Evolutionary conservation across 1,284 basidiomycete species (phyloP), one percentile per base, ranked within the genome.

Genomic region (Ganoderma sp.): DNA sequence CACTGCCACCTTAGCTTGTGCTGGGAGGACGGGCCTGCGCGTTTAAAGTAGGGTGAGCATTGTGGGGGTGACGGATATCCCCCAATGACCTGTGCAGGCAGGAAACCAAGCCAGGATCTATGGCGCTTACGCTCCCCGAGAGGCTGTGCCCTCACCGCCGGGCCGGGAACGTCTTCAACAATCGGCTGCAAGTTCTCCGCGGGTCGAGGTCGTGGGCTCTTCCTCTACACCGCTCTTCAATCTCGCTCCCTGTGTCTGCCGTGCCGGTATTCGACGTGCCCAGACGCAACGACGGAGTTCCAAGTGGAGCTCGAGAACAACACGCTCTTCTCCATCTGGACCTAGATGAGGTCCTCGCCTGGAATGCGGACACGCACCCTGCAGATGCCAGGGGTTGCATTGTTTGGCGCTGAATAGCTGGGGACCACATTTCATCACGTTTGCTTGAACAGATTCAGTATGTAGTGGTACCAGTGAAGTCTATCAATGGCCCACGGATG

Each of bases 41-140:
- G 65, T 81, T 81, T 28, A 32, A 0, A 32, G 80, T 77, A 5
- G 73, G 73, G 39, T 72, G 63, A 4, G 74, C 79, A 61, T 79
- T 81, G 60, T 73, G 73, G 1, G 80, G 10, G 80, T 79, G 69
- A 81, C 79, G 9, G 81, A 81, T 80, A 8, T 80, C 64, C 8
- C 78, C 76, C 78, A 58, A 69, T 66, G 52, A 74, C 74, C 37
- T 73, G 70, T 1, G 70, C 63, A 68, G 42, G 50, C 22, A 52
- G 22, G 50, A 52, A 22, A 3, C 19, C 9, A 50, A 22, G 48
- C 48, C n/a, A 1, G 19, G 8, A n/a, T 50, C 9, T 22, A 25
- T 6, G 48, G 48, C 48, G 48, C 22, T 5, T 50, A 9, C 22
- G 22, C 48, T 22, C 19, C 22, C n/a, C 19, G 22, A 5, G 22